Base-by-base conservation (phyloP, 2,329 filamentous ascomycete genomes). In the Aureobasidium mangrovei region DNA sequence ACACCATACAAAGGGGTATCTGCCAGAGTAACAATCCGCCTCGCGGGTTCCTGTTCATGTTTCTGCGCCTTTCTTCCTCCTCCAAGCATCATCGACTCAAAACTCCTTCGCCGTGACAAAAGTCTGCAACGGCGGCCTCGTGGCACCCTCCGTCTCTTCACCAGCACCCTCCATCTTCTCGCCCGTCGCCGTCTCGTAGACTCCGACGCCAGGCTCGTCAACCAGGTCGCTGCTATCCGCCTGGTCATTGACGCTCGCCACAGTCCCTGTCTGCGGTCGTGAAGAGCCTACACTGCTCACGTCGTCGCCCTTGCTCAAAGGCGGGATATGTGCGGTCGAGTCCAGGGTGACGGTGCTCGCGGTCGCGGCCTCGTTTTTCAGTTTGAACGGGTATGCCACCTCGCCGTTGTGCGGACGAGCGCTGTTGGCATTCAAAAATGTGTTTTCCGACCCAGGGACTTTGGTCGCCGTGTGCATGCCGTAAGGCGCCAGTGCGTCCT, bases 341-440 rank as follows among this genome's bases (percentile, higher is more conserved):
- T 69, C 67, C 24, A 89, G 68, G 0, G 85, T 88, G 51, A 84
- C 70, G 77, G 85, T 88, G 69, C 84, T 88, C 0, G 83, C 83
- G 18, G 81, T 85, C 3, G 81, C 78, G 2, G 79, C 40, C 58
- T 61, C 3, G 60, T 65, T 64, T 78, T 78, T 77, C 10, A 91
- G 67, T 55, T 80, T 85, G 63, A 91, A 91, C 0, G 86, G 86
- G 60, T 88, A 78, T 0, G 86, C 85, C 28, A 89, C 79, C 0
- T 85, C 83, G 24, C 80, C 81, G 4, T 86, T 74, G 43, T 82
- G 82, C 0, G 85, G 83, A 2, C 86, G 74, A 63, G 84, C 85
- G 4, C 79, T 80, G 72, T 58, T 75, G 68, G 42, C 77, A 62
- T 63, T 73, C 7, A 74, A 76, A 31, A 73, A 70, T 0, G 76